Evolutionary conservation across 202 grass and related monocot species (phyloP).

Genomic region (Schoenoplectus triqueter): DNA sequence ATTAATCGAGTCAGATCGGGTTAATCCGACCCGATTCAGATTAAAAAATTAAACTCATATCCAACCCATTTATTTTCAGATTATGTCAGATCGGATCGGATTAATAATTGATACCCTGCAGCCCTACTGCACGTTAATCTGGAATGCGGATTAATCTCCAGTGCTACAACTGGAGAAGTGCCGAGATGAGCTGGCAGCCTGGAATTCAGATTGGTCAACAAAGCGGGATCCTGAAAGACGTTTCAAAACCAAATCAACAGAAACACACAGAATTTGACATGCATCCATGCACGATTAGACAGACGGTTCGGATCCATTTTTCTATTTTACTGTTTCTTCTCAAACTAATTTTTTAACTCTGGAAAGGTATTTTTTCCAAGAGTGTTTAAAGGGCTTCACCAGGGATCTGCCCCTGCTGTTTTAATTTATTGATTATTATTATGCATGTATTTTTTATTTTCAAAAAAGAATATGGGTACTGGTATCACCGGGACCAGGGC

Average conservation of each 20-base stretch:
- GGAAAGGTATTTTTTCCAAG: background rate
- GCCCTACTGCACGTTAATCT: background rate
- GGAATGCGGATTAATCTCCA: background rate
- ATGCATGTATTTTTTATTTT: background rate
- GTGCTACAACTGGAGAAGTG: background rate
- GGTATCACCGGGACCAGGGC: background rate
- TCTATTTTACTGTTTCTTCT: background rate
- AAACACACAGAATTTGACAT: slow-evolving; percentile 16
- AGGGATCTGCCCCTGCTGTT: background rate
- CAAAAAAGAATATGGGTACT: background rate
- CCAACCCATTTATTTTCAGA: no score
- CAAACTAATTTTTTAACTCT: background rate
- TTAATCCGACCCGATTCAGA: no score
- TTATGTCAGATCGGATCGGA: no score
- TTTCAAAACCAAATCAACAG: slow-evolving; percentile 1
- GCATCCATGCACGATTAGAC: slow-evolving; percentile 26
- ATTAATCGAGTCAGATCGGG: no score
- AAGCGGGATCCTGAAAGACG: background rate
- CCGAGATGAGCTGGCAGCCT: background rate
- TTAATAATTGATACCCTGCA: no score
- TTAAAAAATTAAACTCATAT: no score
- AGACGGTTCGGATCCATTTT: slow-evolving; percentile 16
- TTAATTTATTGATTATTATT: background rate
- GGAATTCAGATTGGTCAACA: slow-evolving; percentile 20
- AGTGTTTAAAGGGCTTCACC: background rate